Evolutionary conservation across 305 asterid species (phyloP), one percentile per base, ranked within the genome.

Genomic region (Fraxinus greggii): DNA sequence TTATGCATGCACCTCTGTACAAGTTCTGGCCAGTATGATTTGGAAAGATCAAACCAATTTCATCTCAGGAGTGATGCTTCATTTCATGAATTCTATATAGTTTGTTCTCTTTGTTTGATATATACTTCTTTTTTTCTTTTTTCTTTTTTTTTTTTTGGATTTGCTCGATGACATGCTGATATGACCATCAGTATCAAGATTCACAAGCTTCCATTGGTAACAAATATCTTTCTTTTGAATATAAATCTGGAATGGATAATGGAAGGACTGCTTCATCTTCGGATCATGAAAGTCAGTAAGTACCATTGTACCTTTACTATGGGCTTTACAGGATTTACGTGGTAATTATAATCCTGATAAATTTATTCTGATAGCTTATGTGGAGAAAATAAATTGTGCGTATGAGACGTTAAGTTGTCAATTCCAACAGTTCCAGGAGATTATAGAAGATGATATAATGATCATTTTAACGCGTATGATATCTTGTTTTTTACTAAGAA

Each of bases 201-300:
- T 82, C 95, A 78, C 93, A 91, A 85, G 84, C 90, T 87, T 74
- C 87, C 75, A 84, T 84, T 82, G 97, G 96, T 63, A 91, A 90
- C 86, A 93, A 93, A 85, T 93, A 86, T 81, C 79, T 83, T 23
- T 95, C 98, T 67, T 94, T 94, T 84, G 98, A 94, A 87, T 96
- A 93, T 88, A 93, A 88, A 90, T 88, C 95, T 78, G 97, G 95
- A 82, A 85, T 83, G 90, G 94, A 89, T 40, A 82, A 83, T 86
- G 94, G 92, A 76, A 91, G 89, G 85, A 94, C 88, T 85, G 92
- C 91, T 85, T 93, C 95, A 51, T 84, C 97, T 76, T 93, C 98
- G 73, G 98, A 97, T 86, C 94, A 59, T 80, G 99, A 94, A 86
- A 97, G 98, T 83, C 97, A 92, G 99, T 97, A 91, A 97, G 98